These are phyloP conservation scores for Dalbergia oliveri DNA, from an alignment of 306 rosid species.

Conservation along the genomic window DNA sequence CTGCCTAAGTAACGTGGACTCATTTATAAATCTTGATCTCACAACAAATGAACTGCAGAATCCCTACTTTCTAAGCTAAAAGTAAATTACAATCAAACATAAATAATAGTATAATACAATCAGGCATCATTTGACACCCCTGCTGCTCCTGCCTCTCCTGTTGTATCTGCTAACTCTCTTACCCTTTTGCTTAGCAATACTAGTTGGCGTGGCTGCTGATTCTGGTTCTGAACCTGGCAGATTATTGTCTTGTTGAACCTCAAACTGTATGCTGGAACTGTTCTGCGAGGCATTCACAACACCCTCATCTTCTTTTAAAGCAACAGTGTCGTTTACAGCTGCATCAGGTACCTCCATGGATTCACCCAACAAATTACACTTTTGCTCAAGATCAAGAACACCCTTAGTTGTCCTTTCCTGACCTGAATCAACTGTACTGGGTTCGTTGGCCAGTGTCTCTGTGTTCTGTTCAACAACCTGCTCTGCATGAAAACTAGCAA, in stretches of 20 bases:
- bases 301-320: slow-evolving; percentile 50
- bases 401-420: slow-evolving; percentile 51
- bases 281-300: slow-evolving; percentile 60
- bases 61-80: slow-evolving; percentile 55
- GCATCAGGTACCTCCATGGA: slow-evolving; percentile 60
- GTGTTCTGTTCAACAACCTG: slow-evolving; percentile 51
- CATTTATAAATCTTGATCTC: slow-evolving; percentile 43
- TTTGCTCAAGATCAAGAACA: slow-evolving; percentile 48
- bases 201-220: slow-evolving; percentile 40
- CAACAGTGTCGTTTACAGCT: slow-evolving; percentile 38
- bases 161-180: slow-evolving; percentile 60
- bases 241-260: slow-evolving; percentile 53
- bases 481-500: slow-evolving; percentile 59
- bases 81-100: slow-evolving; percentile 51
- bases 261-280: slow-evolving; percentile 58
- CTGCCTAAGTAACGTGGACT: slow-evolving; percentile 47
- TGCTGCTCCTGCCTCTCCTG: slow-evolving; percentile 52
- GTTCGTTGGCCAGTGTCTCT: slow-evolving; percentile 40
- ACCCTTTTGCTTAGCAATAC: slow-evolving; percentile 53
- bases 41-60: slow-evolving; percentile 54
- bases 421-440: slow-evolving; percentile 42
- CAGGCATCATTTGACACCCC: slow-evolving; percentile 58
- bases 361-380: slow-evolving; percentile 56
- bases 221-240: slow-evolving; percentile 51
- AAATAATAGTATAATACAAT: slow-evolving; percentile 27